Conservation (phyloP, 129 eudicot species). For the Daucus carota region DNA sequence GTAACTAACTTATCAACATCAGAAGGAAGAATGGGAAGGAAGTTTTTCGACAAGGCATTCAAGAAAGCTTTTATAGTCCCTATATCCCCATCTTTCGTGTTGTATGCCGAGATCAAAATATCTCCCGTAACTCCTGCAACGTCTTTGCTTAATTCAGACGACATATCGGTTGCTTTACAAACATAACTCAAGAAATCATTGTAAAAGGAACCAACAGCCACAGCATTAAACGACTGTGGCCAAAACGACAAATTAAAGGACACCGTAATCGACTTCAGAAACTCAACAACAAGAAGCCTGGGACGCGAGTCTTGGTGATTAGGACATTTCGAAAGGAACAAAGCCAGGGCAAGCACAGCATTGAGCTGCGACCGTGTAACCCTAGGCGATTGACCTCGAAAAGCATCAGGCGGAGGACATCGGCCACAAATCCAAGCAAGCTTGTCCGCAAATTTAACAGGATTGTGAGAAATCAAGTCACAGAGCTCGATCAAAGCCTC, state of each 20-base stretch:
- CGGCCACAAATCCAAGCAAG: constrained; percentile 76
- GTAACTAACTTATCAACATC: constrained; percentile 60
- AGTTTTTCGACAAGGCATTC: constrained; percentile 47
- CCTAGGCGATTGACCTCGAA: constrained; percentile 51
- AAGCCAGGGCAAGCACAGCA: constrained; percentile 56
- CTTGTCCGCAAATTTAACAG: constrained; percentile 57
- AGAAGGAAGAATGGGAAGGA: constrained; percentile 41
- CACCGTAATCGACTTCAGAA: constrained; percentile 43
- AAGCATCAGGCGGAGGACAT: constrained; percentile 62
- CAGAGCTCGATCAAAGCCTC: constrained; percentile 83
- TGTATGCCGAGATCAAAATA: constrained; percentile 36
- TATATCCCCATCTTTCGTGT: constrained; percentile 31
- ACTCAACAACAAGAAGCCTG: constrained; percentile 35
- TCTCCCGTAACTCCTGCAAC: constrained; percentile 66
- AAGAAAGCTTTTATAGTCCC: constrained; percentile 49
- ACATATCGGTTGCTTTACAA: constrained; percentile 40
- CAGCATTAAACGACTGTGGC: constrained; percentile 62
- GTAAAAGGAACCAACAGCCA: constrained; percentile 44
- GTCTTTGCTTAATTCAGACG: constrained; percentile 42
- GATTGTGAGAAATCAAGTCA: constrained; percentile 72
- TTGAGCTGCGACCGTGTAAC: constrained; percentile 81
- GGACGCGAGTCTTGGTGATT: constrained; percentile 38
- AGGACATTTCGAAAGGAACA: constrained; percentile 65
- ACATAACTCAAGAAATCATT: constrained; percentile 48
- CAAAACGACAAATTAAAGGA: constrained; percentile 60